Evolutionary conservation across 306 rosid genomes (phyloP).

Genomic region (Vigna angularis): DNA sequence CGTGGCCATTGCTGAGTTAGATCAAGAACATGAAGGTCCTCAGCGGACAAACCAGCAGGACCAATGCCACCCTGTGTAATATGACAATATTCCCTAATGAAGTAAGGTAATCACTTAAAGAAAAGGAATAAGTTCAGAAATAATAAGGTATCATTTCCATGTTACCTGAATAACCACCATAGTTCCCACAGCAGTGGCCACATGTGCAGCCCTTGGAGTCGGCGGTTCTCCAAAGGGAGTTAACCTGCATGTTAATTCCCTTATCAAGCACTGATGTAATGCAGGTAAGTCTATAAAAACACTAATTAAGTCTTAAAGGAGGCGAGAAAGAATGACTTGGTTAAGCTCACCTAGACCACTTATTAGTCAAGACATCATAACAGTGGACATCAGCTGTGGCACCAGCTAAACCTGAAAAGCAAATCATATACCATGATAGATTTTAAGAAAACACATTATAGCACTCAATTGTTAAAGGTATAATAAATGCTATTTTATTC

Average conservation of each 20-base stretch:
- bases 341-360: conserved; percentile 94
- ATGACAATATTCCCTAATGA: conserved; percentile 41
- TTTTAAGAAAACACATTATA: conserved; percentile 34
- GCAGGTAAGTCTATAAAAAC: conserved; percentile 22
- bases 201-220: conserved; percentile 98
- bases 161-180: conserved; percentile 99
- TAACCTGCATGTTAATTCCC: conserved; percentile 63
- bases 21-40: conserved; percentile 99
- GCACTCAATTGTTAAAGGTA: conserved; percentile 26
- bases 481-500: conserved; percentile 31
- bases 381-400: conserved; percentile 99
- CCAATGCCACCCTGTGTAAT: conserved; percentile 92
- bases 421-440: conserved; percentile 47
- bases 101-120: conserved; percentile 33
- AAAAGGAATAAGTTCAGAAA: conserved; percentile 33
- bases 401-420: conserved; percentile 94
- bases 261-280: conserved; percentile 40
- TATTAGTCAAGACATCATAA: conserved; percentile 90
- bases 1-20: conserved; percentile 97
- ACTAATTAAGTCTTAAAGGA: conserved; percentile 23
- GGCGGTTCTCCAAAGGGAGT: conserved; percentile 97
- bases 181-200: conserved; percentile 99
- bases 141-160: conserved; percentile 22
- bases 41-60: conserved; percentile 99
- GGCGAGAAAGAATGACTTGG: conserved; percentile 36